These are phyloP conservation scores for Fusarium cicatricum DNA, from an alignment of 2,329 filamentous ascomycete species.

Conservation along the genomic window DNA sequence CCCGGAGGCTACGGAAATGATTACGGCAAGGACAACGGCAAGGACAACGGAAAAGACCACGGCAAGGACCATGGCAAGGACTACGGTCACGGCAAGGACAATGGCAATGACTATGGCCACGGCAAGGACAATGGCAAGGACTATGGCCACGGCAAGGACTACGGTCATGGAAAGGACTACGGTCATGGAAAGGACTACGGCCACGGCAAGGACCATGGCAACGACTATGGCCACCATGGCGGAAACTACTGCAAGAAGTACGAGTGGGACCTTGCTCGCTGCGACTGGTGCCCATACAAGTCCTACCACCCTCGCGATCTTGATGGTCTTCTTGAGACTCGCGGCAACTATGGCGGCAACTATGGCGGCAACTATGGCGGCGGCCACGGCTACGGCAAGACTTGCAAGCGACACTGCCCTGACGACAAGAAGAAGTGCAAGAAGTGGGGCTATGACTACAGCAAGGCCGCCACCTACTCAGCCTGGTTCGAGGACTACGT, in stretches of 20 bases:
- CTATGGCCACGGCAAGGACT: background rate
- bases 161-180: background rate
- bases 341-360: conserved; percentile 12
- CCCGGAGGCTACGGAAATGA: conserved; percentile 5
- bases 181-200: background rate
- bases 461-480: conserved; percentile 19
- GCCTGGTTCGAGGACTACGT: conserved; percentile 6
- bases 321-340: conserved; percentile 15
- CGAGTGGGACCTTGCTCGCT: conserved; percentile 18
- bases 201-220: background rate
- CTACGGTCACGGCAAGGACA: background rate
- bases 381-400: conserved; percentile 1
- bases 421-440: conserved; percentile 29
- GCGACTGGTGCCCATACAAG: conserved; percentile 19
- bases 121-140: background rate
- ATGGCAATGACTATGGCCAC: background rate
- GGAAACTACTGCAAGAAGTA: conserved; percentile 16
- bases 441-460: conserved; percentile 21
- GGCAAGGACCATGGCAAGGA: background rate
- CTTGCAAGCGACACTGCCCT: conserved; percentile 32
- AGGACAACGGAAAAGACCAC: conserved; percentile 4
- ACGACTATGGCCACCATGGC: background rate
- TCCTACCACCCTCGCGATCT: conserved; percentile 16
- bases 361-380: background rate
- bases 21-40: background rate